phyloP scores from a whole-genome alignment of 148 eudicot genomes.

The Dysphania ambrosioides region DNA sequence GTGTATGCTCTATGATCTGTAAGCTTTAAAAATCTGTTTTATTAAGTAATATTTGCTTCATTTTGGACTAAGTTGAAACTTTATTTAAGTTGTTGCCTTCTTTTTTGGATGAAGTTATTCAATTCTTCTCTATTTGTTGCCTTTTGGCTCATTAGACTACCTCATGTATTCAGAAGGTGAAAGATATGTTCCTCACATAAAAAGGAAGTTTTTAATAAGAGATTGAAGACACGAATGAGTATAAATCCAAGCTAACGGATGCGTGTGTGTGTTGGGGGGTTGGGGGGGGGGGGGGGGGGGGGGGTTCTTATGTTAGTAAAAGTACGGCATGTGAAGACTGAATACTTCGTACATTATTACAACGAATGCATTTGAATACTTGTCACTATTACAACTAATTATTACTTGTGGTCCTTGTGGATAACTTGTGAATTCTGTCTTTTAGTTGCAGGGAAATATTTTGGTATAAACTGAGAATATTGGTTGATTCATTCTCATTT shows the following conservation, averaged over 20 bases:
- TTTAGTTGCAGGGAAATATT: slow-evolving; percentile 15
- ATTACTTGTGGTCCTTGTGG: neutral
- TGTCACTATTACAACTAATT: too few relatives aligned
- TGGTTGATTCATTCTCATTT: neutral
- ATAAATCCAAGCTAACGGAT: neutral
- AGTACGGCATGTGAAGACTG: neutral
- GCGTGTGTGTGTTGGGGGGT: too few relatives aligned
- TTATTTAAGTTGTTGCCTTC: too few relatives aligned
- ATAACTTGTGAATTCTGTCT: slow-evolving; percentile 12
- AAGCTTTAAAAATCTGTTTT: too few relatives aligned
- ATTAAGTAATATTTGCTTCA: too few relatives aligned
- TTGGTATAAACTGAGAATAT: neutral
- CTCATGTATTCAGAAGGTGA: neutral
- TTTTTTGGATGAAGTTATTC: too few relatives aligned
- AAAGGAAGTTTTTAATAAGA: neutral
- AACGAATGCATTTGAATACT: neutral
- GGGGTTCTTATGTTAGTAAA: too few relatives aligned
- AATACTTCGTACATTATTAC: neutral
- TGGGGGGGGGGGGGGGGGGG: neutral
- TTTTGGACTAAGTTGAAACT: too few relatives aligned
- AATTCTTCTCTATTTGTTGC: neutral
- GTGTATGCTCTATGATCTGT: too few relatives aligned
- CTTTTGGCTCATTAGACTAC: neutral
- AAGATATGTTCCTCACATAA: neutral
- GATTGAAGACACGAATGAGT: neutral